These are phyloP conservation scores for Inga leiocalycina DNA, from an alignment of 306 rosid genomes.

Conservation along the genomic window DNA sequence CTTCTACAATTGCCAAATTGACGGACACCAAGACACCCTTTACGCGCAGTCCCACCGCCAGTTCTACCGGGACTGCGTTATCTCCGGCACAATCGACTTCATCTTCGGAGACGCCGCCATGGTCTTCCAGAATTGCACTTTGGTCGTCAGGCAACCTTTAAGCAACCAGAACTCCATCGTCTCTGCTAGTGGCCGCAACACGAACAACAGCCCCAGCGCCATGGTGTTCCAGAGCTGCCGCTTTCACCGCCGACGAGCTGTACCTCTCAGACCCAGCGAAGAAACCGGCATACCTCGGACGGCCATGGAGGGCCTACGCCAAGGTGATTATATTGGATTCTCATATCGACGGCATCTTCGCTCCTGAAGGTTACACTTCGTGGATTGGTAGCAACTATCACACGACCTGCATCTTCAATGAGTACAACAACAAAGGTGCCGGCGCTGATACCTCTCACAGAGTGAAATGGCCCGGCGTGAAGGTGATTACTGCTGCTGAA, in stretches of 20 bases:
- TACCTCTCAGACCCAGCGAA: neutral
- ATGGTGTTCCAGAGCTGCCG: constrained; percentile 62
- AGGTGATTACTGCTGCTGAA: neutral
- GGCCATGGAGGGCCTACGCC: constrained; percentile 69
- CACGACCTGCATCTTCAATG: constrained; percentile 48
- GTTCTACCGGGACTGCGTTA: constrained; percentile 58
- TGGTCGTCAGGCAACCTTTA: constrained; percentile 51
- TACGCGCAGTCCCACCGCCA: constrained; percentile 52
- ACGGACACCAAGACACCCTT: constrained; percentile 62
- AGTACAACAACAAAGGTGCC: constrained; percentile 58
- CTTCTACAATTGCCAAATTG: constrained; percentile 56
- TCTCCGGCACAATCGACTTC: constrained; percentile 58
- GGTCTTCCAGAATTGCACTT: constrained; percentile 70
- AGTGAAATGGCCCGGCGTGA: constrained; percentile 61
- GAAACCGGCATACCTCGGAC: constrained; percentile 53
- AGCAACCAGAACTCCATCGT: constrained; percentile 54
- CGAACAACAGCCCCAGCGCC: constrained; percentile 42
- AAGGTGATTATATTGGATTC: constrained; percentile 70
- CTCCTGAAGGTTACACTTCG: constrained; percentile 60
- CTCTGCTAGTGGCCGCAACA: constrained; percentile 65
- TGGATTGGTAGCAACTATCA: constrained; percentile 53
- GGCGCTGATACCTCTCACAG: constrained; percentile 40
- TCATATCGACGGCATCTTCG: constrained; percentile 51
- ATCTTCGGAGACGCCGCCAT: constrained; percentile 52
- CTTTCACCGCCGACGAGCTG: constrained; percentile 46